Base-by-base conservation (phyloP, 768 basidiomycete genomes). In the Sporobolomyces roseus region DNA sequence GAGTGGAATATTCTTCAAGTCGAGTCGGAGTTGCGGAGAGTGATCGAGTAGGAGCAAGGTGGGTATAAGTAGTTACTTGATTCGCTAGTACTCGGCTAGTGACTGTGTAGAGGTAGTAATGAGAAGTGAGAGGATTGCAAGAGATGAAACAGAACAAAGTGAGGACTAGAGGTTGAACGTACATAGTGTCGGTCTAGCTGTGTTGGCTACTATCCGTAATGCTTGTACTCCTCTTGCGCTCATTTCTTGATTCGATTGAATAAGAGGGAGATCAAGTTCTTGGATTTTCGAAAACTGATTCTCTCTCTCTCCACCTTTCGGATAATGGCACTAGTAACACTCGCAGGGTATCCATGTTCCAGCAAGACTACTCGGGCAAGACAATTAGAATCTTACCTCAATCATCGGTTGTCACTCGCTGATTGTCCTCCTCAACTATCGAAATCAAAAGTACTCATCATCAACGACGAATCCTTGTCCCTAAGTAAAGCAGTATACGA, bases 301-400 rank as follows among this genome's bases (percentile, higher is more conserved):
- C 29, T 53, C 46, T 36, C 21, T 21, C 8, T 45, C 36, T 49
- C 23, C 35, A 12, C 12, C 36, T 52, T 23, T 14, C 32, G 27
- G 52, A 27, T n/a, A 46, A 96, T 97, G 94, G 91, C 94, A n/a
- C 83, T 96, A 48, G 81, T 99, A 73, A 94, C 92, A 3, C 81
- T 98, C 46, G 84, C 89, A 33, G 94, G 94, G 21, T 93, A 83
- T 79, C 94, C 94, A 0, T 86, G 83, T 72, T 87, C 88, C 48
- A 93, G 94, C 63, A 99, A 99, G 80, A 84, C 89, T 1, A 81
- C 77, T n/a, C 81, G 92, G 41, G 88, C 87, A 2, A 67, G 77
- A 0, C 85, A 92, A 77, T 82, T 99, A 53, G 81, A 82, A 61
- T 74, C 76, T 8, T 81, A 84, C 74, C 81, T 97, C 55, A 81